These are phyloP conservation scores for Geum urbanum DNA, from an alignment of 306 rosid genomes.

Conservation along the genomic window DNA sequence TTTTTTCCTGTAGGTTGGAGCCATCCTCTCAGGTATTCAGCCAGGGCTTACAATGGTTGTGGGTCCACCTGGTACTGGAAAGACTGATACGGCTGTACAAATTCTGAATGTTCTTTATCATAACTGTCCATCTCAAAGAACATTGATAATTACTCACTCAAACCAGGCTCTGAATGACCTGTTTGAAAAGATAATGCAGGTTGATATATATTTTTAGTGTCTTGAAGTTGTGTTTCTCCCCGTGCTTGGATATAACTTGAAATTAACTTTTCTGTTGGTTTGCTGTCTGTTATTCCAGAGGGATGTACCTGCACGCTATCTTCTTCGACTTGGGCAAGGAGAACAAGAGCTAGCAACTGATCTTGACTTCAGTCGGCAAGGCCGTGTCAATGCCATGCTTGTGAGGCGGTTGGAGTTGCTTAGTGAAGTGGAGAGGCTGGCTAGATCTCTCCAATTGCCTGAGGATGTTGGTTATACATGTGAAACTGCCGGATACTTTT, in stretches of 20 bases:
- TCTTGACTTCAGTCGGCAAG: slow-evolving; percentile 97
- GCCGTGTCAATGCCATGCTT: slow-evolving; percentile 98
- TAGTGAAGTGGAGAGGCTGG: slow-evolving; percentile 87
- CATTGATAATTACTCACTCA: slow-evolving; percentile 93
- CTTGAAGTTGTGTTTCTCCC: neutral
- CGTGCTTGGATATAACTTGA: neutral
- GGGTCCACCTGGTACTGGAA: slow-evolving; percentile 99
- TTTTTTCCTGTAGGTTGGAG: slow-evolving; percentile 55
- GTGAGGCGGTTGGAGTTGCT: slow-evolving; percentile 82
- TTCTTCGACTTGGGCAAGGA: slow-evolving; percentile 99
- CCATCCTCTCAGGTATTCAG: slow-evolving; percentile 90
- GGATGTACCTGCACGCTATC: slow-evolving; percentile 98
- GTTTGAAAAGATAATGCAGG: slow-evolving; percentile 98
- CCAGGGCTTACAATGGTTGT: slow-evolving; percentile 98
- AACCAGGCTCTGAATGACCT: slow-evolving; percentile 97
- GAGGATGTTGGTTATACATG: slow-evolving; percentile 98
- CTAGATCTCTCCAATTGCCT: slow-evolving; percentile 94
- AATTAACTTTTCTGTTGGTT: neutral
- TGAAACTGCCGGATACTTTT: slow-evolving; percentile 97
- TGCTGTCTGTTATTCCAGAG: slow-evolving; percentile 47
- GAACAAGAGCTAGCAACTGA: slow-evolving; percentile 99
- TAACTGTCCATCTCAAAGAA: slow-evolving; percentile 94
- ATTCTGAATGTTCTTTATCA: slow-evolving; percentile 93
- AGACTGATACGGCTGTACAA: slow-evolving; percentile 98
- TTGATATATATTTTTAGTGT: slow-evolving; percentile 4